A percentile compares a stretch with the other conserved stretches of the same genome.
phyloP scores from a whole-genome alignment of 768 basidiomycete genomes.

The Serendipita sp. region DNA sequence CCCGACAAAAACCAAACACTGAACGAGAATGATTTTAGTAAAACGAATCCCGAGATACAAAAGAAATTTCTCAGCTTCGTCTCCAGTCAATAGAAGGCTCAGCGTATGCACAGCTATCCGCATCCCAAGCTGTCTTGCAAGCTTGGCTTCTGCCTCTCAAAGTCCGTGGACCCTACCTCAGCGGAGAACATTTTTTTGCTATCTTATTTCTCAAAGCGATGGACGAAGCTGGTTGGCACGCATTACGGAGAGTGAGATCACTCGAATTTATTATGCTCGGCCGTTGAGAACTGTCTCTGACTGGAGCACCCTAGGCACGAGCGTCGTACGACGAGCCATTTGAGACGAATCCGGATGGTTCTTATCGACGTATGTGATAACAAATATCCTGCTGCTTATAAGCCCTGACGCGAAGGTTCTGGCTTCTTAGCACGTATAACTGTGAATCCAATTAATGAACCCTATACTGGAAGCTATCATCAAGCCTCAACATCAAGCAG shows the following conservation, averaged over 20 bases:
- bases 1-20: too few relatives aligned
- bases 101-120: too few relatives aligned
- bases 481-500: background rate
- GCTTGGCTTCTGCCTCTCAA: too few relatives aligned
- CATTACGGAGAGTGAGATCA: constrained; percentile 32
- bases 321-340: background rate
- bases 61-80: too few relatives aligned
- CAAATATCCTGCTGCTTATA: constrained; percentile 18
- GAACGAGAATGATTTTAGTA: too few relatives aligned
- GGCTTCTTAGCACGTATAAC: background rate
- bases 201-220: constrained; percentile 20
- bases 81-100: too few relatives aligned
- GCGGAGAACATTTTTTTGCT: too few relatives aligned
- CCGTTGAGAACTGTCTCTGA: constrained; percentile 21
- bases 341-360: constrained; percentile 3
- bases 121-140: too few relatives aligned
- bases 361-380: constrained; percentile 6
- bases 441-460: constrained; percentile 1
- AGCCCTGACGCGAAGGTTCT: constrained; percentile 17
- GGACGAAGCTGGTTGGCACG: constrained; percentile 69
- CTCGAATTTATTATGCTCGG: background rate
- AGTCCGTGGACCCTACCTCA: too few relatives aligned
- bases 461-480: background rate
- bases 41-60: too few relatives aligned
- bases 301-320: background rate